phyloP scores from a whole-genome alignment of 495 filamentous ascomycete species.

The Aspergillus biplanus region DNA sequence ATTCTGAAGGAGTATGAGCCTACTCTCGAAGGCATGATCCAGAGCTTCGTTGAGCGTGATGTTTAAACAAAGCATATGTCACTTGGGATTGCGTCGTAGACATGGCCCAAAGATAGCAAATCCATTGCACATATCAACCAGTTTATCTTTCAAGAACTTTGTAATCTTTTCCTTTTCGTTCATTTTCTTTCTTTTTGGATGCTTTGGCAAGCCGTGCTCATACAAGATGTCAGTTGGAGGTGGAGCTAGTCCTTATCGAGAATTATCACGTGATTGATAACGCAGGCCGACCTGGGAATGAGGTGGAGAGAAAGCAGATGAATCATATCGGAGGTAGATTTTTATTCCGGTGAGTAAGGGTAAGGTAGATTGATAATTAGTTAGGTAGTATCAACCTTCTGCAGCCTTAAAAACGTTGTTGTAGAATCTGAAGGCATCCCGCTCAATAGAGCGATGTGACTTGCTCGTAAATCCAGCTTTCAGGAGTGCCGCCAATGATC shows the following conservation, averaged over 20 bases:
- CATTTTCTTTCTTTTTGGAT: no score
- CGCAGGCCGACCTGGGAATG: background rate
- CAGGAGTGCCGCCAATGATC: conserved; percentile 14
- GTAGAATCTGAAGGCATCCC: conserved; percentile 8
- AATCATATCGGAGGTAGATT: background rate
- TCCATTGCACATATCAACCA: background rate
- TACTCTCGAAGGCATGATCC: conserved; percentile 80
- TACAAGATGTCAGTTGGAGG: background rate
- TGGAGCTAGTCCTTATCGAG: conserved; percentile 10
- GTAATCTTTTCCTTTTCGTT: no score
- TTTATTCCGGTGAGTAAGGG: background rate
- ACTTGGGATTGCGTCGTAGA: no score
- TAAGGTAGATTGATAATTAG: no score
- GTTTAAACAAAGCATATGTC: conserved; percentile 39
- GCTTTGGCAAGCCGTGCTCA: no score
- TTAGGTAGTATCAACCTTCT: no score
- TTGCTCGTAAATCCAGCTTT: conserved; percentile 10
- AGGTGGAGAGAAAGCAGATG: background rate
- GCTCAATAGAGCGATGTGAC: background rate
- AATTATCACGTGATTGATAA: conserved; percentile 2
- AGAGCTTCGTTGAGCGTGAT: conserved; percentile 84
- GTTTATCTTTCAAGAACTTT: background rate
- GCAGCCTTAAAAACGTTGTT: background rate
- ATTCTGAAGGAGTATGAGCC: conserved; percentile 88
- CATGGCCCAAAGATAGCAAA: background rate